Evolutionary conservation across 2,329 filamentous ascomycete genomes (phyloP).

Genomic region (Leptosphaerulina australis): DNA sequence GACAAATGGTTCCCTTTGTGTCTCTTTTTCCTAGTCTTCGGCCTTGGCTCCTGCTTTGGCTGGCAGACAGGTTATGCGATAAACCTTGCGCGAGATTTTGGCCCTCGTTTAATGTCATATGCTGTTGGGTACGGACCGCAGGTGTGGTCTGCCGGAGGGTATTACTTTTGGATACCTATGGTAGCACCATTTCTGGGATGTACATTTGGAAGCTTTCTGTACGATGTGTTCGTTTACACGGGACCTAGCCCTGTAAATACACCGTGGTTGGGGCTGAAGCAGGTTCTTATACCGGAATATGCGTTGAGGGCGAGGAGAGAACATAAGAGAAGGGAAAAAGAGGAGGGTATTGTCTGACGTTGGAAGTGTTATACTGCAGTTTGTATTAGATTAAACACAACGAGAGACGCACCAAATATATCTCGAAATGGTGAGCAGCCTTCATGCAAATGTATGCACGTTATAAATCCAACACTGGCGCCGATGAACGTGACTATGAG

Average conservation of each 20-base stretch:
- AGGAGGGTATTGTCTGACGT: slow-evolving; percentile 37
- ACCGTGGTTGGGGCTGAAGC: slow-evolving; percentile 67
- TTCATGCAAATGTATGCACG: too few species aligned
- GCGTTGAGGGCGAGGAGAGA: slow-evolving; percentile 30
- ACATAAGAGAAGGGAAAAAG: slow-evolving; percentile 33
- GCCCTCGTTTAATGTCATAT: slow-evolving; percentile 69
- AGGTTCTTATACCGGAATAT: slow-evolving; percentile 47
- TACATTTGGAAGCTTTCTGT: slow-evolving; percentile 39
- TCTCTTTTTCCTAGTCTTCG: slow-evolving; percentile 75
- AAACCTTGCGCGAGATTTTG: slow-evolving; percentile 75
- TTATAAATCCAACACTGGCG: too few species aligned
- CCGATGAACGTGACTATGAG: too few species aligned
- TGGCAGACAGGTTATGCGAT: slow-evolving; percentile 80
- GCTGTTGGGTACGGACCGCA: slow-evolving; percentile 70
- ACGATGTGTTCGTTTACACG: slow-evolving; percentile 62
- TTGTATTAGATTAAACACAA: too few species aligned
- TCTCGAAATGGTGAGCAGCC: too few species aligned
- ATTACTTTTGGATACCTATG: slow-evolving; percentile 80
- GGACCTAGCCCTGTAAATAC: slow-evolving; percentile 74
- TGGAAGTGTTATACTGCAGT: too few species aligned
- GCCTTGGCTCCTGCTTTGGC: slow-evolving; percentile 73
- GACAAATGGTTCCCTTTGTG: slow-evolving; percentile 58
- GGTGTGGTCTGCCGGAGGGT: slow-evolving; percentile 70
- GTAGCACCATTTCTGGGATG: slow-evolving; percentile 70
- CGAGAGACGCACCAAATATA: too few species aligned